phyloP scores from a whole-genome alignment of 2,329 filamentous ascomycete species.

The Hortaea sp. region DNA sequence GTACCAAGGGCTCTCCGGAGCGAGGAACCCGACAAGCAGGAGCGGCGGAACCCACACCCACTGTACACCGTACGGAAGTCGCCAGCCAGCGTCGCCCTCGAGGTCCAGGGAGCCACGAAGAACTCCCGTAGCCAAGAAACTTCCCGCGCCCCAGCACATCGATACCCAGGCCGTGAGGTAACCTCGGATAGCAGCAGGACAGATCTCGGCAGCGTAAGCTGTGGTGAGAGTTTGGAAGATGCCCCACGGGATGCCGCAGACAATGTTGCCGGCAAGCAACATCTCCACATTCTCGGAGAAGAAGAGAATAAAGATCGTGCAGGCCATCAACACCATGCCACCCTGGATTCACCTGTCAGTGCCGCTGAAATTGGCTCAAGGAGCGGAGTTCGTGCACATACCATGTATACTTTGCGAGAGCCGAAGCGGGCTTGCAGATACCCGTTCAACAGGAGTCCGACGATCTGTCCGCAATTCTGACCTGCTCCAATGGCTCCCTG shows the following conservation, averaged over 20 bases:
- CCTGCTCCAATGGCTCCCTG: conserved; percentile 47
- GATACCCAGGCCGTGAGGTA: conserved; percentile 27
- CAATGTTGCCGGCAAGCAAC: conserved; percentile 24
- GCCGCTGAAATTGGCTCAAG: conserved; percentile 31
- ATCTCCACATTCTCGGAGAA: conserved; percentile 26
- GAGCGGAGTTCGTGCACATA: conserved; percentile 41
- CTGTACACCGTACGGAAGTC: conserved; percentile 35
- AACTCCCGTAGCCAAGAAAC: conserved; percentile 28
- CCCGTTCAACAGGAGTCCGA: conserved; percentile 60
- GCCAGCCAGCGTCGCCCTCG: conserved; percentile 27
- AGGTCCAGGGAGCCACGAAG: conserved; percentile 27
- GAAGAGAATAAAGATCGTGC: conserved; percentile 35
- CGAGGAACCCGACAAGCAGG: neutral
- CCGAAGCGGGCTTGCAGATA: conserved; percentile 47
- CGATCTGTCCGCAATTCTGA: conserved; percentile 43
- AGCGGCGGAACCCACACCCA: conserved; percentile 38
- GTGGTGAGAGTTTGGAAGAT: conserved; percentile 23
- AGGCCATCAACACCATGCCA: too few relatives aligned
- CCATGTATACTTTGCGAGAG: conserved; percentile 45
- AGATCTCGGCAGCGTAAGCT: conserved; percentile 31
- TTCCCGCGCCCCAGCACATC: conserved; percentile 33
- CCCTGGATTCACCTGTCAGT: neutral
- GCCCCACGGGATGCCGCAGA: conserved; percentile 34
- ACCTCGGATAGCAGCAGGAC: conserved; percentile 24
- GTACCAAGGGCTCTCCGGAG: conserved; percentile 11